phyloP scores from a whole-genome alignment of 192 early-diverging fungal genomes.

The Coemansia sp. region DNA sequence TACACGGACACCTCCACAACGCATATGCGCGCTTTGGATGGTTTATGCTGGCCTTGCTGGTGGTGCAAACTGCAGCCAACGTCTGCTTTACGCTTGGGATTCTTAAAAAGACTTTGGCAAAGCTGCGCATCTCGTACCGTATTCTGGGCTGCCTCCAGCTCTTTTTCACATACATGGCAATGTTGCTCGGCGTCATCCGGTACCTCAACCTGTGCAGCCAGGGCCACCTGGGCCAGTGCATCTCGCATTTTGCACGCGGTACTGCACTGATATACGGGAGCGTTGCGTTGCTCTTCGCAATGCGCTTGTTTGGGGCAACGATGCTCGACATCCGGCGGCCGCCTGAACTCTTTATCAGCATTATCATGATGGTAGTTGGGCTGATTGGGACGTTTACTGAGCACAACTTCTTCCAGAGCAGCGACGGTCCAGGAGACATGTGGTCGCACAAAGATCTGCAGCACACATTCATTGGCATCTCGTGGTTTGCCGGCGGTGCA shows the following conservation, averaged over 20 bases:
- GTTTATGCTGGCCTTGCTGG: slow-evolving; percentile 54
- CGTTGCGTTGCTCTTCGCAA: slow-evolving; percentile 44
- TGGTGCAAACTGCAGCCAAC: slow-evolving; percentile 52
- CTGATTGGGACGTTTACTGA: slow-evolving; percentile 67
- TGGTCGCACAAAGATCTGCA: slow-evolving; percentile 70
- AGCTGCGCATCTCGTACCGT: slow-evolving; percentile 33
- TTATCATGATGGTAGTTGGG: slow-evolving; percentile 59
- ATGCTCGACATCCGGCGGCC: slow-evolving; percentile 52
- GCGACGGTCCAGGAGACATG: not conserved
- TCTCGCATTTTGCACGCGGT: slow-evolving; percentile 70
- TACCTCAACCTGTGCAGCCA: slow-evolving; percentile 59
- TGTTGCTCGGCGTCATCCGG: slow-evolving; percentile 63
- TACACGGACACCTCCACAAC: slow-evolving; percentile 55
- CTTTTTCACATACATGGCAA: slow-evolving; percentile 60
- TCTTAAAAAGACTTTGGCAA: slow-evolving; percentile 17
- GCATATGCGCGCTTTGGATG: slow-evolving; percentile 61
- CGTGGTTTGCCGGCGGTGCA: slow-evolving; percentile 62
- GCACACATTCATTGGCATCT: slow-evolving; percentile 65
- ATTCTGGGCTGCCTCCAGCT: slow-evolving; percentile 43
- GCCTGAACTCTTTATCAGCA: slow-evolving; percentile 62
- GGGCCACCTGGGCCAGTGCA: slow-evolving; percentile 64
- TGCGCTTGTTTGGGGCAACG: slow-evolving; percentile 58
- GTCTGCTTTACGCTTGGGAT: slow-evolving; percentile 37
- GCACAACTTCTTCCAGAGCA: slow-evolving; percentile 58
- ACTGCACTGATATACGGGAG: slow-evolving; percentile 58